Conservation (phyloP, 1,284 basidiomycete species). For the Tetrapyrgos nigripes region DNA sequence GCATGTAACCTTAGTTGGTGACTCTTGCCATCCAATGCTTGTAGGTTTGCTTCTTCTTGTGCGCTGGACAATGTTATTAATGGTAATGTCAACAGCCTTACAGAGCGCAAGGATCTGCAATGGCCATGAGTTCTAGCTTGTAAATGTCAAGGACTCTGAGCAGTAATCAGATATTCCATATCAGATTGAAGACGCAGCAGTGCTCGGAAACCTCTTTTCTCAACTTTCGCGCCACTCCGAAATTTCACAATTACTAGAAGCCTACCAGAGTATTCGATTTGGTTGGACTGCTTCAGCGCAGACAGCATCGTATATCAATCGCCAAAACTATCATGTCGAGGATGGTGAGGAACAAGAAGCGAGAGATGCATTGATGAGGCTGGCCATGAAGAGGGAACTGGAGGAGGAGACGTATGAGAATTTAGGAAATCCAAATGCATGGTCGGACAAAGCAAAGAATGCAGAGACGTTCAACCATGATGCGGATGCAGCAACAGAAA, state of each 20-base stretch:
- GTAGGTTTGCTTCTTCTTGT: conserved; percentile 38
- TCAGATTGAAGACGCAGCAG: conserved; percentile 68
- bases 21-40: conserved; percentile 62
- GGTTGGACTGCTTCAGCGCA: conserved; percentile 55
- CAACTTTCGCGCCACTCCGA: conserved; percentile 48
- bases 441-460: conserved; percentile 57
- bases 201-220: conserved; percentile 64
- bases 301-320: conserved; percentile 53
- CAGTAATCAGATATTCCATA: too few species aligned
- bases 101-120: conserved; percentile 71
- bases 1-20: neutral
- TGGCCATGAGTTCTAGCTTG: conserved; percentile 54
- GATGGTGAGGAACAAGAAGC: conserved; percentile 15
- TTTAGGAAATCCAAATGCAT: conserved; percentile 52
- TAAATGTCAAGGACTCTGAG: too few species aligned
- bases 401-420: conserved; percentile 11
- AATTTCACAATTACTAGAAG: conserved; percentile 51
- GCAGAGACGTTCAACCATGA: conserved; percentile 54
- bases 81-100: conserved; percentile 56
- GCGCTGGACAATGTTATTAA: too few species aligned
- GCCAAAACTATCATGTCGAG: conserved; percentile 55
- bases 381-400: conserved; percentile 8
- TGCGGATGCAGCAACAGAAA: conserved; percentile 52
- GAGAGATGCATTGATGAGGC: neutral
- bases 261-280: conserved; percentile 59